Evolutionary conservation across 176 grass and related monocot species (phyloP).

Genomic region (Ensete glaucum): DNA sequence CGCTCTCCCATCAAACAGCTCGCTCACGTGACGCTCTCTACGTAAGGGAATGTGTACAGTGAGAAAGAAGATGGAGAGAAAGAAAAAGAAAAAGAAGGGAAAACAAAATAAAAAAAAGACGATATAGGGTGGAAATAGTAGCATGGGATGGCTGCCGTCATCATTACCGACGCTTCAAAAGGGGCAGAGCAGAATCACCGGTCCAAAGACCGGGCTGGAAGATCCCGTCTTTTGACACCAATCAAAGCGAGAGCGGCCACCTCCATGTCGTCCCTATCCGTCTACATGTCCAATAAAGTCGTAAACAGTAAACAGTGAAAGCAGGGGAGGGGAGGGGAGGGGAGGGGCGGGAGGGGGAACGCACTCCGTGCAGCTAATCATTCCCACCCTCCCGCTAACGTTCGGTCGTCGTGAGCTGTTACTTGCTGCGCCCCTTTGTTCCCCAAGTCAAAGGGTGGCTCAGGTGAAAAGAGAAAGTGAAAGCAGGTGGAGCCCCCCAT

Average conservation of each 20-base stretch:
- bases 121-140: background rate
- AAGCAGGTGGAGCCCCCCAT: background rate
- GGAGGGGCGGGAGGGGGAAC: too few relatives aligned
- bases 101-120: background rate
- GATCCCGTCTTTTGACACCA: too few relatives aligned
- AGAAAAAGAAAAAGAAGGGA: background rate
- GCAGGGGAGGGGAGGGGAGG: too few relatives aligned
- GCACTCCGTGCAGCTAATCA: too few relatives aligned
- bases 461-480: slow-evolving; percentile 6
- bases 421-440: background rate
- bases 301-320: too few relatives aligned
- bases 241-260: too few relatives aligned
- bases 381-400: background rate
- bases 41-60: background rate
- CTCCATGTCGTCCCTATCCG: too few relatives aligned
- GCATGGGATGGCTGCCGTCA: background rate
- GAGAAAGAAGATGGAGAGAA: background rate
- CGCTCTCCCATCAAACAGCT: background rate
- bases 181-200: too few relatives aligned
- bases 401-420: background rate
- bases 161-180: background rate
- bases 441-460: slow-evolving; percentile 4
- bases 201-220: too few relatives aligned
- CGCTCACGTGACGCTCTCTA: background rate
- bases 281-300: too few relatives aligned